phyloP scores from a whole-genome alignment of 345 rosid species.

The Populus alba region DNA sequence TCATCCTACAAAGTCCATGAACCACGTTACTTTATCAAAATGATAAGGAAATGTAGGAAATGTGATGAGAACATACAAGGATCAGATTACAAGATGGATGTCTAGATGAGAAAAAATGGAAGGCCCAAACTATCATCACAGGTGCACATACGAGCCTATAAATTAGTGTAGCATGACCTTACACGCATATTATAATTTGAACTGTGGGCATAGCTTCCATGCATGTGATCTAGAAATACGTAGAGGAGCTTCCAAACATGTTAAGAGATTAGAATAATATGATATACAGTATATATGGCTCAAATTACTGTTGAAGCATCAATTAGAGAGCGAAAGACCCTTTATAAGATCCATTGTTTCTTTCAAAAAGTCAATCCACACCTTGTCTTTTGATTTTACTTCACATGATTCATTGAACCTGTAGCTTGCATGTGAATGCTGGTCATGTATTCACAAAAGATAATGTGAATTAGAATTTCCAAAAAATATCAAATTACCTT shows the following conservation, averaged over 20 bases:
- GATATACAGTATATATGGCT: too few relatives aligned
- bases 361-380: too few relatives aligned
- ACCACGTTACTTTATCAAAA: background rate
- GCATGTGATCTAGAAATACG: background rate
- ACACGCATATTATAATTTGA: too few relatives aligned
- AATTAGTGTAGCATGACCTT: too few relatives aligned
- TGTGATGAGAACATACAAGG: background rate
- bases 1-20: background rate
- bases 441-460: background rate
- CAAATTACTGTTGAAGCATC: too few relatives aligned
- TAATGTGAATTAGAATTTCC: background rate
- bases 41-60: background rate
- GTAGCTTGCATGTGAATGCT: background rate
- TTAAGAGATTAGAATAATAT: too few relatives aligned
- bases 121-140: background rate
- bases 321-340: too few relatives aligned
- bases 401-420: background rate
- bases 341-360: too few relatives aligned
- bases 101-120: background rate
- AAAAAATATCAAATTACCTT: slow-evolving; percentile 48
- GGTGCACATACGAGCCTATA: background rate
- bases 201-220: too few relatives aligned
- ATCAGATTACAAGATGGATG: background rate
- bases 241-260: background rate
- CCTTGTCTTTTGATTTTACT: too few relatives aligned